Evolutionary conservation across 345 rosid genomes (phyloP).

Genomic region (Euphorbia tirucalli): DNA sequence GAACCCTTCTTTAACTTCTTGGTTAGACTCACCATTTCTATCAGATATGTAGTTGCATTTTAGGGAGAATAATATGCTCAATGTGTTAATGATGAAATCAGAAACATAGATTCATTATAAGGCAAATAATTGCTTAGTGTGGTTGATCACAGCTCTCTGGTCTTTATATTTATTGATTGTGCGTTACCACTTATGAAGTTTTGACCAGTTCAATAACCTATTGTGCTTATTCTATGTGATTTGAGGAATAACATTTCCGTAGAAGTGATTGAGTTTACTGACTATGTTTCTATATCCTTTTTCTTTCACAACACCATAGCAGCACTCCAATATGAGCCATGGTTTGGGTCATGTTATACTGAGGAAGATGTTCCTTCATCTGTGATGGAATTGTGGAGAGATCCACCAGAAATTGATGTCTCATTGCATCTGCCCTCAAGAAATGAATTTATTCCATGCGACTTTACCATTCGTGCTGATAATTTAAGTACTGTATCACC

Average conservation of each 20-base stretch:
- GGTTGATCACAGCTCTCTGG: neutral
- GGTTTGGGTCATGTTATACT: conserved; percentile 75
- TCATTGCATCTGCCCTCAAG: conserved; percentile 70
- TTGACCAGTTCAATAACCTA: neutral
- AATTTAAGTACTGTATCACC: conserved; percentile 40
- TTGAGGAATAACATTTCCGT: neutral
- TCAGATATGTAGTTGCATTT: neutral
- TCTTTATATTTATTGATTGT: neutral
- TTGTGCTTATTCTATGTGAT: neutral
- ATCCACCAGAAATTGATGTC: conserved; percentile 67
- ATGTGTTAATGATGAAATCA: too few relatives aligned
- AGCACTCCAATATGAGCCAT: conserved; percentile 75
- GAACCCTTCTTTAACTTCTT: neutral
- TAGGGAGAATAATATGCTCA: neutral
- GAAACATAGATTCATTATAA: neutral
- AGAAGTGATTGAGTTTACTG: conserved; percentile 6
- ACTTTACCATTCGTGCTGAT: conserved; percentile 68
- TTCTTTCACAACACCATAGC: conserved; percentile 22
- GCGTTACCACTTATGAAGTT: neutral
- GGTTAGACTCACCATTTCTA: neutral
- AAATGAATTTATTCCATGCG: conserved; percentile 83
- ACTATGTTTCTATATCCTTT: conserved; percentile 7
- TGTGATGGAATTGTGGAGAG: conserved; percentile 70
- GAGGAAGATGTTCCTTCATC: conserved; percentile 69
- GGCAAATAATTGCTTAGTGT: neutral